Evolutionary conservation across 1,139 yeast genomes (phyloP), one percentile per base, ranked within the genome.

Genomic region (Hansenula lynferdii): DNA sequence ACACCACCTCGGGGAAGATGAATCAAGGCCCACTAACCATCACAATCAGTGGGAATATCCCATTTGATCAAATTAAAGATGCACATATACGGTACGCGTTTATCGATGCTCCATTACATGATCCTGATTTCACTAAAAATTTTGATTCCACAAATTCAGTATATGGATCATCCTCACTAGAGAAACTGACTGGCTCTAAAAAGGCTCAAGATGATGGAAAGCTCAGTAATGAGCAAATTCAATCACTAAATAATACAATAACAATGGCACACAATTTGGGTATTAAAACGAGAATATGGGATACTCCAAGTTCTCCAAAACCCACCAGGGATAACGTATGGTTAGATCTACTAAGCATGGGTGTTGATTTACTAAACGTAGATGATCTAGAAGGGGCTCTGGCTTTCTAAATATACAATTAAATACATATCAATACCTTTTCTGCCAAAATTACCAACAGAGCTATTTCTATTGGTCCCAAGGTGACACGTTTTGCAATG

Each of bases 221-320:
- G 4, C 37, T 61, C 18, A 36, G 42, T 8, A 31, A 34, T 6
- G 42, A 44, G 3, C 70, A 69, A 43, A 31, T 52, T 10, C 40
- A 38, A 0, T 51, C 48, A 22, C 39, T 72, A 7, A 43, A 40
- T 15, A 36, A 42, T 2, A 45, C 45, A 21, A 51, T 72, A 8
- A 48, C 53, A 2, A 42, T 36, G 7, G 68, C 75, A 1, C 77
- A 71, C 42, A 40, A 45, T 0, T 16, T 50, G n/a, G 65, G 66
- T 9, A 44, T 74, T 23, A 57, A 60, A 41, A 61, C 72, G 1
- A 57, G 80, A 30, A 57, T 72, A 26, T 75, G 80, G 80, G 79
- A 70, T 27, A 68, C 72, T 3, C 79, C 80, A 0, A 51, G 55
- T 31, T 72, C 75, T 72, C 77, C 80, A 1, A 44, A 53, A 2